Conservation (phyloP, 305 asterid species). For the Lippia alba region DNA sequence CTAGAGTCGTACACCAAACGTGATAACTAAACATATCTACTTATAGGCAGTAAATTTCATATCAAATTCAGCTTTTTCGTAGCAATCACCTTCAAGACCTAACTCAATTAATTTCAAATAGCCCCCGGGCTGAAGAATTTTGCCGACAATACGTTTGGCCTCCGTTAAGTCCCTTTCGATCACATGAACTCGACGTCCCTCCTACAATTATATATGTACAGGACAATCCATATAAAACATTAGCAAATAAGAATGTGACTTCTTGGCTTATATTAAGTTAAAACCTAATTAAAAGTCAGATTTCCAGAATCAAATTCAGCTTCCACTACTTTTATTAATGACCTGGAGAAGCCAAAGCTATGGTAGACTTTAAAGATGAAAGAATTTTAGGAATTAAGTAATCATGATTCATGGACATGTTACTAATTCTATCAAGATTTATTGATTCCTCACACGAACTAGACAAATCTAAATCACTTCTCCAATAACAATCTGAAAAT, state of each 20-base stretch:
- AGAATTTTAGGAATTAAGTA: too few relatives aligned
- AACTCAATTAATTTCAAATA: constrained; percentile 65
- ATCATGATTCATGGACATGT: not conserved
- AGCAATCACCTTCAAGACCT: constrained; percentile 59
- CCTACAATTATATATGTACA: constrained; percentile 38
- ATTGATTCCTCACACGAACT: not conserved
- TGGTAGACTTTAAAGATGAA: too few relatives aligned
- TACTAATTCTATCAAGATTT: too few relatives aligned
- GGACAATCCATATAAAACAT: too few relatives aligned
- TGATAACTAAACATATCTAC: constrained; percentile 1
- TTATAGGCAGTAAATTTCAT: constrained; percentile 18
- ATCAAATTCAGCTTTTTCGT: constrained; percentile 14
- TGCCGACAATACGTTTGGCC: constrained; percentile 74
- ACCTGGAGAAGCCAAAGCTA: too few relatives aligned
- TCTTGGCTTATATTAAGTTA: too few relatives aligned
- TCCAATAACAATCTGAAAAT: not conserved
- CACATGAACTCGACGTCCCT: constrained; percentile 63
- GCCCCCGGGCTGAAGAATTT: constrained; percentile 77
- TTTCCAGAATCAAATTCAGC: too few relatives aligned
- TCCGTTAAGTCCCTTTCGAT: constrained; percentile 70
- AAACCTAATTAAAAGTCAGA: too few relatives aligned
- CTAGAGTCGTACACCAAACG: constrained; percentile 18
- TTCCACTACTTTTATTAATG: too few relatives aligned
- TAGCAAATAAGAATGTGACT: too few relatives aligned
- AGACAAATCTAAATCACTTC: not conserved